Base-by-base conservation (phyloP, 2,329 filamentous ascomycete species). In the Ophiosphaerella herpotricha region DNA sequence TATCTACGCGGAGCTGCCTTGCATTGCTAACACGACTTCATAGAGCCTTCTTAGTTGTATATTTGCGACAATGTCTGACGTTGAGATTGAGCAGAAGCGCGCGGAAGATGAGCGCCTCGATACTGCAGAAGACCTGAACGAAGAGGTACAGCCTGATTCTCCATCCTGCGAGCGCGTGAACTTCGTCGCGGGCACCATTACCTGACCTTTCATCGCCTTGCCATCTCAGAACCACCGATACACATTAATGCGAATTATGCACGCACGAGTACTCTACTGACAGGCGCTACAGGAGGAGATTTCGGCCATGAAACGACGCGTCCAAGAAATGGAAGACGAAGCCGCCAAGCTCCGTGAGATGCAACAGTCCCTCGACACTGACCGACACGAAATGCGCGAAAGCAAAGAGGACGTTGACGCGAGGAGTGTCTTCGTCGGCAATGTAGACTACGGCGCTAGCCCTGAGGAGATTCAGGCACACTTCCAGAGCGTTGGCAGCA, bases 381-480 rank as follows among this genome's bases (percentile, higher is more conserved):
- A 94, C 67, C 87, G 85, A 56, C 86, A 91, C 58, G 90, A 90
- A 63, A 81, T 94, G 54, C 85, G 88, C 60, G 94, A 97, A 72
- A 91, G 92, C 78, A 96, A 95, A 76, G 92, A 97, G 74, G 95
- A 97, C 62, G 86, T 99, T 52, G 94, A 99, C 76, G 87, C 87
- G 61, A 87, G 94, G 67, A 97, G 91, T 77, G 91, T 99, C 75
- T 99, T 99, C 73, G 94, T 99, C 38, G 94, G 94, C 62, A 99
- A 99, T 66, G 94, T 99, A 60, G 94, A 99, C 77, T 99, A 99
- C 75, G 92, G 90, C 55, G 92, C 93, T 18, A 95, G 91, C 24
- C 94, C 94, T 2, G 94, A 99, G 77, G 94, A 99, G 79, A 94
- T 99, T 52, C 94, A 99, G 79, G 90, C 91, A 52, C 94, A 99